These are phyloP conservation scores for Dicorynia guianensis DNA, from an alignment of 306 rosid genomes.

Conservation along the genomic window DNA sequence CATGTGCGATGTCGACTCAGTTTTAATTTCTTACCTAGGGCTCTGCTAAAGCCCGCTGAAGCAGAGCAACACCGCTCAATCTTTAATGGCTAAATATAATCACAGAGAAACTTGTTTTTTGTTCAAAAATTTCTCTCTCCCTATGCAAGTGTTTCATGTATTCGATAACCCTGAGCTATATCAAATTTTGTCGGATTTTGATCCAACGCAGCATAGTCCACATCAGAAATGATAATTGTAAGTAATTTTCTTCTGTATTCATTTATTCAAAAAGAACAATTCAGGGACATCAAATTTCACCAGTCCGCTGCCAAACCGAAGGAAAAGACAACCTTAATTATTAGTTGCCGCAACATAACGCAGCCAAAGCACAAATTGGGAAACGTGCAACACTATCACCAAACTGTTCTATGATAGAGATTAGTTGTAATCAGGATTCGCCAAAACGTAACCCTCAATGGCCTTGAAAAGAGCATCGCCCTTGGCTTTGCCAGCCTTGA, in stretches of 20 bases:
- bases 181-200: no score
- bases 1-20: no score
- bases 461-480: slow-evolving; percentile 52
- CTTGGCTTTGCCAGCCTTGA: slow-evolving; percentile 42
- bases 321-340: not conserved
- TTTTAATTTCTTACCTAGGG: no score
- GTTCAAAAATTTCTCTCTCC: no score
- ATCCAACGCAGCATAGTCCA: no score
- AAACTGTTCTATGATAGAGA: not conserved
- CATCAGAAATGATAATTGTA: no score
- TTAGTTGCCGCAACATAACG: not conserved
- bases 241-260: not conserved
- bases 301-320: not conserved
- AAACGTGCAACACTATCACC: not conserved
- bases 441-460: slow-evolving; percentile 52
- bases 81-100: no score
- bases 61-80: no score
- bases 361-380: not conserved
- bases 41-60: no score
- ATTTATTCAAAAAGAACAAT: not conserved
- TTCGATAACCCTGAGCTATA: no score
- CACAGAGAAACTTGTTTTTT: no score
- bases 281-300: slow-evolving; percentile 7
- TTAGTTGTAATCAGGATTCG: slow-evolving; percentile 42
- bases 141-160: no score